Evolutionary conservation across 805 yeast species (phyloP).

Genomic region (Zygoascus flipseniorum): DNA sequence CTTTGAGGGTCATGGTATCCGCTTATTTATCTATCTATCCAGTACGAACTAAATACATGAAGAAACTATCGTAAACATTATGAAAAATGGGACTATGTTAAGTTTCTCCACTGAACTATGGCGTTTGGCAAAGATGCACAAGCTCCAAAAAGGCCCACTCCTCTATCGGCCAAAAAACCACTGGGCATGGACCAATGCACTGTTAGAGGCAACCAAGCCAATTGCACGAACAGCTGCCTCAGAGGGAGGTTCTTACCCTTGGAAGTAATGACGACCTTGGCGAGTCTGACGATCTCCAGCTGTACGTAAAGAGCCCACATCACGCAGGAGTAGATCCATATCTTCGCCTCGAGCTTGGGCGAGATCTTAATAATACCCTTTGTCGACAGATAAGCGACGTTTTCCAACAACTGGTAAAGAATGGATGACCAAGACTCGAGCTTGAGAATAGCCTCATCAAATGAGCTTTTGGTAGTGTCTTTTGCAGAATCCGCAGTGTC

Average conservation of each 20-base stretch:
- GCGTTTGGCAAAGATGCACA: conserved; percentile 24
- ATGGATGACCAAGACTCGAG: conserved; percentile 30
- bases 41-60: not conserved
- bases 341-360: conserved; percentile 19
- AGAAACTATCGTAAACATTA: not conserved
- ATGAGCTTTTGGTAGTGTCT: conserved; percentile 13
- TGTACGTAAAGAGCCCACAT: conserved; percentile 34
- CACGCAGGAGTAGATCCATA: conserved; percentile 31
- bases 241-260: conserved; percentile 10
- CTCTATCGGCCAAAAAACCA: conserved; percentile 26
- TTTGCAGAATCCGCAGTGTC: conserved; percentile 18
- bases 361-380: conserved; percentile 28
- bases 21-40: not conserved
- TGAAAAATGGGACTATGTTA: not conserved
- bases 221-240: conserved; percentile 25
- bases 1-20: not conserved
- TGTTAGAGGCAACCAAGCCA: conserved; percentile 35
- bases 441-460: conserved; percentile 25
- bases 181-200: conserved; percentile 34
- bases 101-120: conserved; percentile 14
- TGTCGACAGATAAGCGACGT: conserved; percentile 31
- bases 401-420: conserved; percentile 33
- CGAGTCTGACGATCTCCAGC: conserved; percentile 26
- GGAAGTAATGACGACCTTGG: conserved; percentile 1
- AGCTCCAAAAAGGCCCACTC: conserved; percentile 33